These are phyloP conservation scores for Fraxinus americana DNA, from an alignment of 257 asterid species.

Conservation along the genomic window DNA sequence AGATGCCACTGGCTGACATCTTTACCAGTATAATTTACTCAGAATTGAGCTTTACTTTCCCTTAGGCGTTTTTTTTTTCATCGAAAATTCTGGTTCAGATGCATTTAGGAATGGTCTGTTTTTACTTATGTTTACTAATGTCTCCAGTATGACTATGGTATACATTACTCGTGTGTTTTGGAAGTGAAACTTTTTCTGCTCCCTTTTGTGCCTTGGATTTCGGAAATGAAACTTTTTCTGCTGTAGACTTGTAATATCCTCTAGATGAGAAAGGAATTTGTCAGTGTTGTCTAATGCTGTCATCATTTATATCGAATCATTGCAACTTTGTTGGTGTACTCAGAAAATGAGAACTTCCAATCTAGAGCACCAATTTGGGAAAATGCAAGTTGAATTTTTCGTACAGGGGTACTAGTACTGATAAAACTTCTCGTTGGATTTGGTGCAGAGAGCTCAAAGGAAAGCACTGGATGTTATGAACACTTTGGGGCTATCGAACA, in stretches of 20 bases:
- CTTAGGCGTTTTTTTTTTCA: too few species aligned
- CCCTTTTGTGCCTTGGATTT: background rate
- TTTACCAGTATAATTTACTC: background rate
- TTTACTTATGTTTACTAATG: background rate
- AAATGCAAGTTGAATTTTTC: constrained; percentile 1
- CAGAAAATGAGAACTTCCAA: background rate
- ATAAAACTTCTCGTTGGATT: constrained; percentile 13
- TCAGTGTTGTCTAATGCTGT: background rate
- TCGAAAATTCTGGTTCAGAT: background rate
- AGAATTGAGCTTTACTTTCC: background rate
- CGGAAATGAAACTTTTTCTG: background rate
- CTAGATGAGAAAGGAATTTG: background rate
- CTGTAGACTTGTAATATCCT: background rate
- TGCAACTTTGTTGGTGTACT: background rate
- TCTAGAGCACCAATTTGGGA: constrained; percentile 3
- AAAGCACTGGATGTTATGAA: constrained; percentile 93
- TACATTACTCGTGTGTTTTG: background rate
- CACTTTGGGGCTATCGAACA: constrained; percentile 86
- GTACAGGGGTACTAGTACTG: background rate
- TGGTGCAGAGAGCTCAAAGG: constrained; percentile 88
- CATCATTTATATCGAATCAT: background rate
- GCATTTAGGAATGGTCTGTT: background rate
- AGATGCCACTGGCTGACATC: background rate
- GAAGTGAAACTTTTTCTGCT: background rate
- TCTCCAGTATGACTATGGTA: background rate